Base-by-base conservation (phyloP, 441 rosid species). In the Bocquillonia castaneifolia region DNA sequence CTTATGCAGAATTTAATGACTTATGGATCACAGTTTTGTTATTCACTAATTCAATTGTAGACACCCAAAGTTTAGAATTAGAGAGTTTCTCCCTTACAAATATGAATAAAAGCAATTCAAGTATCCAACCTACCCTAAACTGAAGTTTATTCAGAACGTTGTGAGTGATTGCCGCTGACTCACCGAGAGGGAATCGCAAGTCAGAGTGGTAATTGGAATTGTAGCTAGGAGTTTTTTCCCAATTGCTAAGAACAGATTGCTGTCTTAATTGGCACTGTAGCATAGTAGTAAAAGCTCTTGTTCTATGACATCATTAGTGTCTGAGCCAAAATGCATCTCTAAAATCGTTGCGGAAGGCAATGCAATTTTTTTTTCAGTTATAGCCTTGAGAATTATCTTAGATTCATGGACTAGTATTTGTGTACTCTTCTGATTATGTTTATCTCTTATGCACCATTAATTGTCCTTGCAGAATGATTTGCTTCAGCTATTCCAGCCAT, bases 401-500 rank as follows among this genome's bases (percentile, higher is more conserved):
- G 54, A 23, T 8, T 59, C 3, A 3, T 23, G n/a, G 10, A 45
- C 7, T 45, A 36, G 8, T 44, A 32, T 34, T 31, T 17, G 1
- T 42, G 7, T 18, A 39, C 18, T 23, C 4, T 34, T 23, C 44
- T 48, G 22, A 31, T 5, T 61, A 47, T 50, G 22, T 60, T 20
- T 60, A 12, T 67, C 66, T 54, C 66, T 73, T 26, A 78, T 66
- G 14, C 28, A 57, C 34, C 40, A 48, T 65, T 17, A 25, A 31
- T 39, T 67, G 26, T 53, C 70, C 66, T 68, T 44, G 53, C 86
- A 95, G 99, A 90, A 92, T 78, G 99, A 94, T 78, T 80, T 94
- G 82, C 97, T 94, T 72, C 97, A 90, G 86, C 89, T 94, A 70
- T 92, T 94, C 74, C 98, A 94, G 81, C 99, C 96, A 39, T 94